These are phyloP conservation scores for Leccinum huronense DNA, from an alignment of 1,284 basidiomycete genomes.

Conservation along the genomic window DNA sequence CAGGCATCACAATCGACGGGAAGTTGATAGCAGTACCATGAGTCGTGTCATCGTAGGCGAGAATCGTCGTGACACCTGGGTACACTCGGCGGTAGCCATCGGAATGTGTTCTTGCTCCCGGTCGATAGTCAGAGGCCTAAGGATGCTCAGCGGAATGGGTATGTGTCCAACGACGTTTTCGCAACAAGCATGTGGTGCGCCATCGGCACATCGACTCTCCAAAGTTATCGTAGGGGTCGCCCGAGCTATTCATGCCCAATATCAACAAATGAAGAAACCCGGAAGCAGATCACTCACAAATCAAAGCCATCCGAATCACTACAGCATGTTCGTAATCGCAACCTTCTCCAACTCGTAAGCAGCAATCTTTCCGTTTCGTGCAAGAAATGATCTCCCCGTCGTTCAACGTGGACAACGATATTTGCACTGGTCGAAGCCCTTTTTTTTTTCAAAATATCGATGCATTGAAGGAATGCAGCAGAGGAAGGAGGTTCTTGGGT, in stretches of 20 bases:
- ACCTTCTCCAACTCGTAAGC: conserved; percentile 95
- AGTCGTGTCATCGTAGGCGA: conserved; percentile 96
- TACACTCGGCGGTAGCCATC: conserved; percentile 99
- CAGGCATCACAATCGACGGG: conserved; percentile 78
- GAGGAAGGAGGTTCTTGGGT: conserved; percentile 26
- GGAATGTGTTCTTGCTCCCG: conserved; percentile 87
- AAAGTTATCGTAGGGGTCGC: conserved; percentile 84
- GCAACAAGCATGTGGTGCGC: conserved; percentile 91
- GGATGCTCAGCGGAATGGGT: conserved; percentile 93
- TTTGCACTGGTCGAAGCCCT: conserved; percentile 68
- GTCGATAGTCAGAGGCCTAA: conserved; percentile 93
- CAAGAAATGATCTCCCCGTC: conserved; percentile 93
- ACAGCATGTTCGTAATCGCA: conserved; percentile 86
- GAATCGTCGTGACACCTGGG: conserved; percentile 90
- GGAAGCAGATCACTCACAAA: conserved; percentile 62
- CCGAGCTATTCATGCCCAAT: conserved; percentile 56
- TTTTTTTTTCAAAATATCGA: conserved; percentile 83
- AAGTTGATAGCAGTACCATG: conserved; percentile 98
- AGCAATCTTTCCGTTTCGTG: conserved; percentile 91
- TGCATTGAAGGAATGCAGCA: conserved; percentile 65
- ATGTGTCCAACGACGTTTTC: conserved; percentile 99
- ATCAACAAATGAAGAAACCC: conserved; percentile 3
- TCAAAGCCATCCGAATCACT: conserved; percentile 80
- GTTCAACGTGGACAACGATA: conserved; percentile 61
- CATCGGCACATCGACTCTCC: conserved; percentile 83